Conservation (phyloP, 2,329 filamentous ascomycete genomes). For the Ophiostoma quercus region DNA sequence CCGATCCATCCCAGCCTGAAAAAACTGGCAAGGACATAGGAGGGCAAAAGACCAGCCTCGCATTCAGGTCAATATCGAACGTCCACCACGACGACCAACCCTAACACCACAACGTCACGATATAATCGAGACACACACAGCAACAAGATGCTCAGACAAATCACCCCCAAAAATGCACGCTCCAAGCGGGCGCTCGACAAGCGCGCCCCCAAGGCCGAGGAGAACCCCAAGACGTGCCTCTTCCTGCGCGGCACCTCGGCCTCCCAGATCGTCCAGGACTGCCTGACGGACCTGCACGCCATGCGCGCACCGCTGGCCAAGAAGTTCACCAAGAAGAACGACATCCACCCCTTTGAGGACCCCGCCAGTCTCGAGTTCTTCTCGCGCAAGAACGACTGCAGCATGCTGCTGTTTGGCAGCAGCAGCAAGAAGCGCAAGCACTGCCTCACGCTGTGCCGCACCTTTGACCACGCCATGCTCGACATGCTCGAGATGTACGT, state of each 20-base stretch:
- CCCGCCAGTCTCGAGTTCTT: slow-evolving; percentile 62
- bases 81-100: slow-evolving; percentile 1
- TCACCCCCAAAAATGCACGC: slow-evolving; percentile 65
- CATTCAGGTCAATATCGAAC: neutral
- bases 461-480: slow-evolving; percentile 79
- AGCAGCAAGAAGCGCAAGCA: slow-evolving; percentile 95
- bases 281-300: slow-evolving; percentile 76
- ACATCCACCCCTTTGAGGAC: slow-evolving; percentile 82
- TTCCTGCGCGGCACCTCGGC: slow-evolving; percentile 84
- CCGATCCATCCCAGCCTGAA: slow-evolving; percentile 1
- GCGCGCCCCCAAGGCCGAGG: slow-evolving; percentile 78
- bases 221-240: slow-evolving; percentile 85
- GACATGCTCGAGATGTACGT: slow-evolving; percentile 89
- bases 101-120: neutral
- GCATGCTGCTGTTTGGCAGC: slow-evolving; percentile 64
- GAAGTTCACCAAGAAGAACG: slow-evolving; percentile 96
- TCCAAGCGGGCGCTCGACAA: slow-evolving; percentile 93
- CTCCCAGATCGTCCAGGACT: slow-evolving; percentile 75
- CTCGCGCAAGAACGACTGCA: slow-evolving; percentile 90
- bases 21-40: neutral
- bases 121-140: neutral
- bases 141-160: slow-evolving; percentile 13
- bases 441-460: slow-evolving; percentile 73
- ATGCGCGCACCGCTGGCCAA: slow-evolving; percentile 79
- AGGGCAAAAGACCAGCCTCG: neutral